A percentile compares a stretch with the other conserved stretches of the same genome.
Conservation (phyloP, 768 basidiomycete species). For the Xerocomellus dryophilus region DNA sequence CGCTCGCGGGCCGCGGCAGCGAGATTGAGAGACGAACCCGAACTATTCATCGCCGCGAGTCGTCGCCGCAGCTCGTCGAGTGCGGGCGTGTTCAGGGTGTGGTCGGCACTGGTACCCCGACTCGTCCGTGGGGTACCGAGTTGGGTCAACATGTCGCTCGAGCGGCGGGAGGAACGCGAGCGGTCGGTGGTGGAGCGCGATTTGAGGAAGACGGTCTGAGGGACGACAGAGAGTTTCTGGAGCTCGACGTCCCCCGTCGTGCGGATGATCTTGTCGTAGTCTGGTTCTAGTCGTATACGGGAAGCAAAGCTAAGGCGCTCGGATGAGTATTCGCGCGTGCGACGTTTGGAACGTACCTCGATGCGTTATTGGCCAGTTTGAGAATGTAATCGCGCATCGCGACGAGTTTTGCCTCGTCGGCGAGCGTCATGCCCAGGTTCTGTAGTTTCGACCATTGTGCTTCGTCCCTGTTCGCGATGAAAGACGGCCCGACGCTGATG, state of each 20-base stretch:
- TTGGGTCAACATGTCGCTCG: constrained; percentile 42
- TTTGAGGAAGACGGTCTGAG: constrained; percentile 87
- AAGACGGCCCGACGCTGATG: not conserved
- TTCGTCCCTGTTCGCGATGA: constrained; percentile 59
- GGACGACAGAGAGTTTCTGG: constrained; percentile 84
- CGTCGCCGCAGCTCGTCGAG: constrained; percentile 78
- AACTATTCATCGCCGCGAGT: constrained; percentile 72
- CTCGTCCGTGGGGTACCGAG: constrained; percentile 50
- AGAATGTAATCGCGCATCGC: constrained; percentile 86
- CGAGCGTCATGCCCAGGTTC: constrained; percentile 79
- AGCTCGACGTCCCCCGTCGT: constrained; percentile 70
- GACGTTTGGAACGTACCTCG: constrained; percentile 49
- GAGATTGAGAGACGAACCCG: constrained; percentile 58
- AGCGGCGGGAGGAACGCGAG: constrained; percentile 40
- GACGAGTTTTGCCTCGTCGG: constrained; percentile 83
- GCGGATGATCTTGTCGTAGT: constrained; percentile 61
- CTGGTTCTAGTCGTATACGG: constrained; percentile 59
- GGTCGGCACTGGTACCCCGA: constrained; percentile 48
- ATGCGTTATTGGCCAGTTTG: constrained; percentile 75
- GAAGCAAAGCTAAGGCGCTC: constrained; percentile 56
- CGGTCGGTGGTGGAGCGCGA: constrained; percentile 39
- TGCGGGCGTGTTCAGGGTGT: constrained; percentile 49
- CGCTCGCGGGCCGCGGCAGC: constrained; percentile 44
- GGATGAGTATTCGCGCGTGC: constrained; percentile 1
- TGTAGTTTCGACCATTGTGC: constrained; percentile 71